Evolutionary conservation across 352 stramenopile species (phyloP).

Genomic region (Globisporangium acanthophoron): DNA sequence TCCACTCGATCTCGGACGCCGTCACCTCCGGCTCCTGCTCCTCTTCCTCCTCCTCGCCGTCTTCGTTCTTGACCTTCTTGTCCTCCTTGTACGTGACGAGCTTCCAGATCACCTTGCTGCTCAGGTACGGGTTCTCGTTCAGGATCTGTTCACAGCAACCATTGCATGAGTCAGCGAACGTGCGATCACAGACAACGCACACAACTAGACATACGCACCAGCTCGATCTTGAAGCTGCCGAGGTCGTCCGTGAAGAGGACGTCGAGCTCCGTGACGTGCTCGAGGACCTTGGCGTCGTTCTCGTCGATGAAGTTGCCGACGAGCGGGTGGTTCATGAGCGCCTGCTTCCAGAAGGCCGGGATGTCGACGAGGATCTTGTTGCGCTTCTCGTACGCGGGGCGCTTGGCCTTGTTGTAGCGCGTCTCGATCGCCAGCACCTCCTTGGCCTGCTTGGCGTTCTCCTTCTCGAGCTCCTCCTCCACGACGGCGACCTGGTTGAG

Average conservation of each 20-base stretch:
- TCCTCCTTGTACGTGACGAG: slow-evolving; percentile 61
- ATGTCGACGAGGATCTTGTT: slow-evolving; percentile 57
- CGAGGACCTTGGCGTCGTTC: slow-evolving; percentile 47
- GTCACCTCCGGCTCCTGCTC: slow-evolving; percentile 56
- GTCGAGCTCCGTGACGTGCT: slow-evolving; percentile 48
- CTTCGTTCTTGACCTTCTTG: neutral
- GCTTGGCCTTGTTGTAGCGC: slow-evolving; percentile 73
- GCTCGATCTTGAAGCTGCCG: slow-evolving; percentile 68
- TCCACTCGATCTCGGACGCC: slow-evolving; percentile 51
- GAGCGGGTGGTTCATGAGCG: slow-evolving; percentile 67
- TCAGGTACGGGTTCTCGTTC: slow-evolving; percentile 65
- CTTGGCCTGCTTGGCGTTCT: slow-evolving; percentile 53
- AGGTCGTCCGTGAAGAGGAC: slow-evolving; percentile 58
- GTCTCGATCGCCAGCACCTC: slow-evolving; percentile 71
- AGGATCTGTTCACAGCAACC: slow-evolving; percentile 33
- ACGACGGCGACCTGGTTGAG: slow-evolving; percentile 42
- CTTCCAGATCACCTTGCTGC: slow-evolving; percentile 53
- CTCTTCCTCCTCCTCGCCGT: slow-evolving; percentile 31
- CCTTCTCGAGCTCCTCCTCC: slow-evolving; percentile 57
- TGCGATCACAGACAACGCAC: neutral
- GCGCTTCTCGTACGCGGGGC: slow-evolving; percentile 60
- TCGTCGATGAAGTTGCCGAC: slow-evolving; percentile 39
- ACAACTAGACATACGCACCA: slow-evolving; percentile 24
- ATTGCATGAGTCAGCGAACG: neutral
- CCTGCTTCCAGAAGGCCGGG: slow-evolving; percentile 73